These are phyloP conservation scores for Petunia secreta DNA, from an alignment of 257 asterid species.

Conservation along the genomic window DNA sequence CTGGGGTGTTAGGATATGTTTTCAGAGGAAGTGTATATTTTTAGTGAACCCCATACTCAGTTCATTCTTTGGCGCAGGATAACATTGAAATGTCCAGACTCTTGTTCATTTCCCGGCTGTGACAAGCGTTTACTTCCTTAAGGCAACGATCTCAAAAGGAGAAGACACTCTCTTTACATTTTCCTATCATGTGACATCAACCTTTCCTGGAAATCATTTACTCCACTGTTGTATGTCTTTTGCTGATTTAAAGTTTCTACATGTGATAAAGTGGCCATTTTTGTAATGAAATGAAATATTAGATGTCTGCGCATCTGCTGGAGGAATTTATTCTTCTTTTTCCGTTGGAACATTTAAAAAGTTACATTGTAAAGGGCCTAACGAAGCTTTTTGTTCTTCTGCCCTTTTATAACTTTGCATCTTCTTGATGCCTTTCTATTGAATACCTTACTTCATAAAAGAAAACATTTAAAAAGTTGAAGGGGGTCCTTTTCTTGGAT, in stretches of 20 bases:
- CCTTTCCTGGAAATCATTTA: slow-evolving; percentile 58
- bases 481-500: slow-evolving; percentile 27
- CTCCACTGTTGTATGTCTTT: slow-evolving; percentile 62
- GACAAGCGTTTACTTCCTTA: slow-evolving; percentile 49
- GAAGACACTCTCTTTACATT: slow-evolving; percentile 52
- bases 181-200: slow-evolving; percentile 56
- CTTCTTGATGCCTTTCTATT: too few species aligned
- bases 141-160: slow-evolving; percentile 54
- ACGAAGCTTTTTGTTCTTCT: too few species aligned
- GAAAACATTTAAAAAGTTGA: not conserved
- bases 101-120: slow-evolving; percentile 63
- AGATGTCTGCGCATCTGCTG: slow-evolving; percentile 37
- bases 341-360: not conserved
- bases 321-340: slow-evolving; percentile 17
- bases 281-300: slow-evolving; percentile 41
- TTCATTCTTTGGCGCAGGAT: slow-evolving; percentile 81
- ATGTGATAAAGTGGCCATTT: slow-evolving; percentile 40
- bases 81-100: slow-evolving; percentile 50
- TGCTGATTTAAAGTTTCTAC: slow-evolving; percentile 51
- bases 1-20: slow-evolving; percentile 50
- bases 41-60: slow-evolving; percentile 59
- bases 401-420: too few species aligned
- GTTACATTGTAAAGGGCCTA: too few species aligned
- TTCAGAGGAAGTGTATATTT: slow-evolving; percentile 37
- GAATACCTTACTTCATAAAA: too few species aligned